A percentile compares a stretch with the other conserved stretches of the same genome.
Conservation (phyloP, 108 stramenopile species). For the Cyclotella sp. region DNA sequence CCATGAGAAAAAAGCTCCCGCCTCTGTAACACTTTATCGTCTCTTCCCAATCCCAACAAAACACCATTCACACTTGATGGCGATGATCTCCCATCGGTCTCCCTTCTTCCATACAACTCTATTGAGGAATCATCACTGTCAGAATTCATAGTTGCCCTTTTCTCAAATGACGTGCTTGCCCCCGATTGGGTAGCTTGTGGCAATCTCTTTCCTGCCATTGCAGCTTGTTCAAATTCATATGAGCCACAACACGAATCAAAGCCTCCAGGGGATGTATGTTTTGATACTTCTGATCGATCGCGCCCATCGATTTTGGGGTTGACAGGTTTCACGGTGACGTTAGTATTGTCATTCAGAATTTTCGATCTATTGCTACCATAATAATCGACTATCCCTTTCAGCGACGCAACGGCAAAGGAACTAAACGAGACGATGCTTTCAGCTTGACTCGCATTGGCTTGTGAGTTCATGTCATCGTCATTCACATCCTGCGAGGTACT, state of each 20-base stretch:
- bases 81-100: conserved; percentile 2
- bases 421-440: conserved; percentile 38
- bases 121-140: conserved; percentile 51
- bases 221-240: neutral
- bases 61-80: neutral
- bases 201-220: neutral
- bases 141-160: neutral
- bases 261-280: neutral
- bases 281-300: neutral
- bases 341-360: neutral
- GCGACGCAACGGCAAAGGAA: conserved; percentile 33
- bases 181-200: neutral
- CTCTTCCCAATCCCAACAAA: conserved; percentile 2
- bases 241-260: neutral
- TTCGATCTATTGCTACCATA: conserved; percentile 2
- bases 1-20: neutral
- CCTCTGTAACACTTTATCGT: neutral
- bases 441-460: conserved; percentile 13
- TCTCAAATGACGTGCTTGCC: neutral
- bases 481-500: conserved; percentile 1
- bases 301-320: neutral
- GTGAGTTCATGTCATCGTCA: conserved; percentile 33
- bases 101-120: conserved; percentile 36
- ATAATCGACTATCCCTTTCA: conserved; percentile 35
- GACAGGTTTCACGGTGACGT: neutral